Conservation (phyloP, 148 eudicot species). For the Camellia japonica region DNA sequence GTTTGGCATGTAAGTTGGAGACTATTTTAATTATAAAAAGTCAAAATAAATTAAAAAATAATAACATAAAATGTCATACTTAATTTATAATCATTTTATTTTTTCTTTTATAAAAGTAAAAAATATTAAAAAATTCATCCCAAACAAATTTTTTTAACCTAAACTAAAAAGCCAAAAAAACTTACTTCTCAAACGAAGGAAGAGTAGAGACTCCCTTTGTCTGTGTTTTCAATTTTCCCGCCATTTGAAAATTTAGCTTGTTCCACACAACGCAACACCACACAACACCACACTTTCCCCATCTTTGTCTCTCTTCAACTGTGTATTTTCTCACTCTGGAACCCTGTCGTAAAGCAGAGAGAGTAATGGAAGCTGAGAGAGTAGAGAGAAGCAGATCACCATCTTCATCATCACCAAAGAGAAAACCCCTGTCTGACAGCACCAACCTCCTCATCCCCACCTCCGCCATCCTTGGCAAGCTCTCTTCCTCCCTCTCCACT, state of each 20-base stretch:
- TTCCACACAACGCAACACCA: not conserved
- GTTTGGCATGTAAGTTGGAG: too few relatives aligned
- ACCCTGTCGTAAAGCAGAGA: not conserved
- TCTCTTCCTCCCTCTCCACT: constrained; percentile 13
- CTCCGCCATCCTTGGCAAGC: not conserved
- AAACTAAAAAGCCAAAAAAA: too few relatives aligned
- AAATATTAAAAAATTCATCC: too few relatives aligned
- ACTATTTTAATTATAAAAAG: too few relatives aligned
- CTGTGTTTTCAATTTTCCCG: not conserved
- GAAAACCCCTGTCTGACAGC: constrained; percentile 24
- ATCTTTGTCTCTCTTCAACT: not conserved
- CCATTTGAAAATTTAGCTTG: not conserved
- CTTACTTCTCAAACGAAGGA: too few relatives aligned
- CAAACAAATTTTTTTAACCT: too few relatives aligned
- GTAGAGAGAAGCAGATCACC: not conserved
- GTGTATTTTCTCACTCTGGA: not conserved
- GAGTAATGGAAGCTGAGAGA: constrained; percentile 18
- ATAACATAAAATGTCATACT: too few relatives aligned
- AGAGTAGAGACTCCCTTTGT: too few relatives aligned
- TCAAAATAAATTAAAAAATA: too few relatives aligned
- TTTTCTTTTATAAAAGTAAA: too few relatives aligned
- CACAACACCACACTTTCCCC: too few relatives aligned
- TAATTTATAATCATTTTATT: too few relatives aligned
- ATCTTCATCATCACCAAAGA: not conserved
- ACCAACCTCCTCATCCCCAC: constrained; percentile 16